Conservation (phyloP, 2,329 filamentous ascomycete species). For the Pyrenochaeta sp. region DNA sequence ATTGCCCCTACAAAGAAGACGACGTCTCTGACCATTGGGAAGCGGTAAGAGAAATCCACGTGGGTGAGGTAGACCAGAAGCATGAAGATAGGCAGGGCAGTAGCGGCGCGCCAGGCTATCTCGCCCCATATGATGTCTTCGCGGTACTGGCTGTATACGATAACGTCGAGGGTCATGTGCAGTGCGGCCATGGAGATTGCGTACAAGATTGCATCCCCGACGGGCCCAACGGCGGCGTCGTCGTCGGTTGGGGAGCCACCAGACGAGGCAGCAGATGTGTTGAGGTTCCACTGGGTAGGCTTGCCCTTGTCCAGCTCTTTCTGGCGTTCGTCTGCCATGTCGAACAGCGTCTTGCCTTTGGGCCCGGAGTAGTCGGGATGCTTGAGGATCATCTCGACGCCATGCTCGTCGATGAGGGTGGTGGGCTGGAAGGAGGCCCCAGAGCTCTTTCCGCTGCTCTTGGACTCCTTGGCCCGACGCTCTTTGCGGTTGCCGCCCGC, state of each 20-base stretch:
- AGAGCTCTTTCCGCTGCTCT: constrained; percentile 20
- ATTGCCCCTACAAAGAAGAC: constrained; percentile 71
- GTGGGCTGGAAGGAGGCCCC: constrained; percentile 49
- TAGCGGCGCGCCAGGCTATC: constrained; percentile 61
- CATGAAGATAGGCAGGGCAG: constrained; percentile 54
- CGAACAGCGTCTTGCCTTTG: constrained; percentile 72
- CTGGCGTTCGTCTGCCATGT: constrained; percentile 71
- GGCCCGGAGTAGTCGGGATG: constrained; percentile 73
- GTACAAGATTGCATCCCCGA: constrained; percentile 58
- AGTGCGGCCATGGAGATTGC: constrained; percentile 70
- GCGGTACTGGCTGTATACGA: constrained; percentile 82
- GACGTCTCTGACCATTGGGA: constrained; percentile 55
- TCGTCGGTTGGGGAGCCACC: constrained; percentile 43
- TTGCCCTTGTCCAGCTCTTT: constrained; percentile 53
- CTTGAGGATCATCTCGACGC: constrained; percentile 66
- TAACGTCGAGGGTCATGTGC: constrained; percentile 79
- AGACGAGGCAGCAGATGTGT: constrained; percentile 46
- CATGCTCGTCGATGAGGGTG: constrained; percentile 50
- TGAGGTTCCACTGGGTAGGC: constrained; percentile 57
- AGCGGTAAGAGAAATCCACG: constrained; percentile 49
- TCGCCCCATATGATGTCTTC: constrained; percentile 67
- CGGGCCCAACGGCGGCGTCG: constrained; percentile 52
- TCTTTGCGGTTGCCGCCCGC: constrained; percentile 54
- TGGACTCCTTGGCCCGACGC: constrained; percentile 49
- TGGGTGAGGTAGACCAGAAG: constrained; percentile 55